A percentile compares a stretch with the other conserved stretches of the same genome.
phyloP scores from a whole-genome alignment of 345 rosid species.

The Microthlaspi erraticum region DNA sequence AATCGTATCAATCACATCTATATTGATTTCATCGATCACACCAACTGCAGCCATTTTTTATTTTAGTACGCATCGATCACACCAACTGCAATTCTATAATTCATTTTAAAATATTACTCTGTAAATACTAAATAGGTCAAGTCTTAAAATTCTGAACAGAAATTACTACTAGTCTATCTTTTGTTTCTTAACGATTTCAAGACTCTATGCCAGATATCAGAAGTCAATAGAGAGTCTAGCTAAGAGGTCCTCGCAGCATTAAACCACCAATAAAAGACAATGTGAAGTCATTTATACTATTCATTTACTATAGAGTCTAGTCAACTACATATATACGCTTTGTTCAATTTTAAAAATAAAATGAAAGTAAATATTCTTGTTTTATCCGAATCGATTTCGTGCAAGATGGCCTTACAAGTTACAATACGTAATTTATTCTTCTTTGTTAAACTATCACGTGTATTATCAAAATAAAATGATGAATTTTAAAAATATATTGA shows the following conservation, averaged over 20 bases:
- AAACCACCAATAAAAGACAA: not conserved
- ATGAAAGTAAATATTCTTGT: not conserved
- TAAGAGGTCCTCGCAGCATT: not conserved
- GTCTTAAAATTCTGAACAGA: slow-evolving; percentile 22
- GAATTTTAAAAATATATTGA: not conserved
- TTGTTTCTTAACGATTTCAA: not conserved
- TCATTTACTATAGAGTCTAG: not conserved
- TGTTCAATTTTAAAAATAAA: not conserved
- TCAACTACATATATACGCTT: too few relatives aligned
- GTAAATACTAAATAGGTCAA: not conserved
- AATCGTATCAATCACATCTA: slow-evolving; percentile 18
- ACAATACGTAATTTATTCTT: not conserved
- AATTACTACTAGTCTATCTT: not conserved
- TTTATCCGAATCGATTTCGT: not conserved
- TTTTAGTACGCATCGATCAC: not conserved
- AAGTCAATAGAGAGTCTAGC: slow-evolving; percentile 15
- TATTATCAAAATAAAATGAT: not conserved
- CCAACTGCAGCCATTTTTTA: not conserved
- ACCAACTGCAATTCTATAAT: not conserved
- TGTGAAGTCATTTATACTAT: not conserved
- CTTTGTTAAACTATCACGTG: slow-evolving; percentile 12
- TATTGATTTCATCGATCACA: slow-evolving; percentile 20
- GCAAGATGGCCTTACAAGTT: not conserved
- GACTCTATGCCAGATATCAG: not conserved
- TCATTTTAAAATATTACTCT: not conserved